Conservation (phyloP, 225 moss, liverwort and hornwort genomes). For the Rhytidiadelphus loreus region DNA sequence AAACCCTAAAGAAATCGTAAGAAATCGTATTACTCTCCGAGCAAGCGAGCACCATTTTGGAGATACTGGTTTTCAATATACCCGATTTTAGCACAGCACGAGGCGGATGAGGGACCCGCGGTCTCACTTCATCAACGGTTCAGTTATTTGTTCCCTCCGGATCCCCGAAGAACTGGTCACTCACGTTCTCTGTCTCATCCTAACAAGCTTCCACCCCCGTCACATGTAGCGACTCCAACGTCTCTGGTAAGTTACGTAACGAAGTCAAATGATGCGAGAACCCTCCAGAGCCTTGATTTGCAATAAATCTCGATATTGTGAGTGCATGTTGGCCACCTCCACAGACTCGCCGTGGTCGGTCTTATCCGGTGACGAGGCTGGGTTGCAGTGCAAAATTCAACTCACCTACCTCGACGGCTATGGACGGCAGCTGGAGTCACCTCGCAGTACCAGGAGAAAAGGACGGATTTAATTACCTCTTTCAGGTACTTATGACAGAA, state of each 20-base stretch:
- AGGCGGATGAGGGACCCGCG: not conserved
- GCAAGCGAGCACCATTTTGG: not conserved
- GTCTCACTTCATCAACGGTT: not conserved
- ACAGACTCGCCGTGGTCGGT: not conserved
- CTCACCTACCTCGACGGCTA: not conserved
- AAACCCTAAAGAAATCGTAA: not conserved
- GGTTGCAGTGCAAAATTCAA: not conserved
- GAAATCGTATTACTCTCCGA: not conserved
- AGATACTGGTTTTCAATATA: not conserved
- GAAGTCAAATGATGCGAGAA: slow-evolving; percentile 3
- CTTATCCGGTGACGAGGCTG: slow-evolving; percentile 25
- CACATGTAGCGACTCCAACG: not conserved
- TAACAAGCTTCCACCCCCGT: not conserved
- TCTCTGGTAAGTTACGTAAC: slow-evolving; percentile 8
- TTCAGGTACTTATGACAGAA: not conserved
- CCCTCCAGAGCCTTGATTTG: not conserved
- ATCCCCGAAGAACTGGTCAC: not conserved
- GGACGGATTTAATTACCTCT: slow-evolving; percentile 3
- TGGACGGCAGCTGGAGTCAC: not conserved
- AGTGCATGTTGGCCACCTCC: slow-evolving; percentile 1
- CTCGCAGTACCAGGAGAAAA: not conserved
- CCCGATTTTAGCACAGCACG: not conserved
- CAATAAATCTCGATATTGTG: not conserved
- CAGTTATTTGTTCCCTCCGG: not conserved
- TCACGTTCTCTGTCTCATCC: not conserved